Evolutionary conservation across 1,284 basidiomycete genomes (phyloP), one percentile per base, ranked within the genome.

Genomic region (Puccinia sorghi): DNA sequence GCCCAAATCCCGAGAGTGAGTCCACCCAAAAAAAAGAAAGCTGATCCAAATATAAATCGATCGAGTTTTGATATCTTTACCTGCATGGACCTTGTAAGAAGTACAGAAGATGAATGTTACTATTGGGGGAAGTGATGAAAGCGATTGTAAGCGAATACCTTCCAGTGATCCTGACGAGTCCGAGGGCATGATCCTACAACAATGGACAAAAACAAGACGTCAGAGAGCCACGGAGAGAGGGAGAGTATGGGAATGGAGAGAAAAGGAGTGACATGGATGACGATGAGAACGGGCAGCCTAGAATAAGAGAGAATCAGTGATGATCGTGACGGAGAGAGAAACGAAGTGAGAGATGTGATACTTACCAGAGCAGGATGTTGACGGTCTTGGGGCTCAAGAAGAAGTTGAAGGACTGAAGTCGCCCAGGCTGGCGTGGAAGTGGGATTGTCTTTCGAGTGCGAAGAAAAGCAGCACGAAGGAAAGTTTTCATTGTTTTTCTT

Each of bases 51-150:
- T n/a, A n/a, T n/a, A n/a, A n/a, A 59, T 37, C n/a, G 57, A 37
- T 27, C 57, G n/a, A 13, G 12, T 25, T 50, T 8, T 12, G 25
- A 2, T 70, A 54, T 25, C 22, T 37, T 70, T 48, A 70, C 67
- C 50, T 70, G 67, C 67, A 70, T 70, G 13, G 67, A 70, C 27
- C 67, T 70, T n/a, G n/a, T n/a, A n/a, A n/a, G n/a, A n/a, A n/a
- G n/a, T n/a, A n/a, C n/a, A n/a, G n/a, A n/a, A n/a, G n/a, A n/a
- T n/a, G n/a, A n/a, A n/a, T n/a, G n/a, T n/a, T n/a, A n/a, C n/a
- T n/a, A n/a, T n/a, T n/a, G n/a, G n/a, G n/a, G n/a, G n/a, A n/a
- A n/a, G n/a, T n/a, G n/a, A 54, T 1, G 22, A 50, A 22, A 54
- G 48, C 22, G 17, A 69, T 3, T 50, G 46, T 13, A n/a, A 25